Evolutionary conservation across 441 rosid species (phyloP).

Genomic region (Mallotus japonicus): DNA sequence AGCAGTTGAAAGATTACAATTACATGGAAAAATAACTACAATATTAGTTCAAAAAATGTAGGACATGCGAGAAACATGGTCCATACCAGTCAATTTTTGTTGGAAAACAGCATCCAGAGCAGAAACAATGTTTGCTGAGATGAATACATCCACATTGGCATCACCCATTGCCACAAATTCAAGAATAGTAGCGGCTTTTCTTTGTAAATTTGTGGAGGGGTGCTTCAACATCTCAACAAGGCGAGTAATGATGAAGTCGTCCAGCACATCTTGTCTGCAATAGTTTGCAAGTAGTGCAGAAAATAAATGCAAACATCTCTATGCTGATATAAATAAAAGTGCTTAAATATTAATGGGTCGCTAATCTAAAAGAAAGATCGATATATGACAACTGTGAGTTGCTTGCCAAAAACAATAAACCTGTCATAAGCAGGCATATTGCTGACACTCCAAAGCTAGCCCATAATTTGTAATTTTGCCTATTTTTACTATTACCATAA

Average conservation of each 20-base stretch:
- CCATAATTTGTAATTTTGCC: neutral
- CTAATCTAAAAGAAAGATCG: neutral
- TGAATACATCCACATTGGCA: slow-evolving; percentile 43
- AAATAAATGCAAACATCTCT: slow-evolving; percentile 19
- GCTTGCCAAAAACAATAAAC: neutral
- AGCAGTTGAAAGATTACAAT: neutral
- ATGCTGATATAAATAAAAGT: slow-evolving; percentile 1
- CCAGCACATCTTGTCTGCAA: slow-evolving; percentile 49
- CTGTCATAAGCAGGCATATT: neutral
- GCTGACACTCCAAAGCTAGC: neutral
- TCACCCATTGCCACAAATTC: slow-evolving; percentile 50
- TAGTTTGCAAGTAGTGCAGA: slow-evolving; percentile 21
- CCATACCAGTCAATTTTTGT: slow-evolving; percentile 58
- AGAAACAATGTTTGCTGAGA: slow-evolving; percentile 49
- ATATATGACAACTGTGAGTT: neutral
- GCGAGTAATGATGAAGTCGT: slow-evolving; percentile 47
- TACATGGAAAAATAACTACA: neutral
- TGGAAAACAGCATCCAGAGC: slow-evolving; percentile 57
- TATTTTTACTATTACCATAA: neutral
- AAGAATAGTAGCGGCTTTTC: slow-evolving; percentile 64
- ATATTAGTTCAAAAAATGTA: neutral
- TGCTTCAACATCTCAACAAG: slow-evolving; percentile 58
- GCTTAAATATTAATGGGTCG: slow-evolving; percentile 5
- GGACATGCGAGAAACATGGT: slow-evolving; percentile 5
- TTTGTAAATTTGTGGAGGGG: slow-evolving; percentile 53